Evolutionary conservation across 2,329 filamentous ascomycete species (phyloP).

Genomic region (Pseudocercospora crystallina): DNA sequence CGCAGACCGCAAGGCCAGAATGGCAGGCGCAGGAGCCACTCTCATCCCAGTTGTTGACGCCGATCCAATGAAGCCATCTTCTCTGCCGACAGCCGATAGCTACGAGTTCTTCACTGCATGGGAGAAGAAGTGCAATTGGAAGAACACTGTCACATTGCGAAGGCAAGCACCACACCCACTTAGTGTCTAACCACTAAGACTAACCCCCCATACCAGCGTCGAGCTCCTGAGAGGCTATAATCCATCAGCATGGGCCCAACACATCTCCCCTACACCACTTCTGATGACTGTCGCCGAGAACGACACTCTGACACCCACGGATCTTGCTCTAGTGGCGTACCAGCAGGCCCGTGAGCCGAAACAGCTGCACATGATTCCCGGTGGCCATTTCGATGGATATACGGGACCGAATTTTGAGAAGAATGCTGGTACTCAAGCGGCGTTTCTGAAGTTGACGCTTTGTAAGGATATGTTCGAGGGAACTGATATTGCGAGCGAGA

Average conservation of each 20-base stretch:
- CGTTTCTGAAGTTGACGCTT: slow-evolving; percentile 34
- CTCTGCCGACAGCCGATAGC: slow-evolving; percentile 38
- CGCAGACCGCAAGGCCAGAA: slow-evolving; percentile 35
- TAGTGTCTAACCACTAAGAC: neutral
- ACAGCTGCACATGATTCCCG: slow-evolving; percentile 37
- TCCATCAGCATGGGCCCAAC: no score
- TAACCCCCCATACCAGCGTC: slow-evolving; percentile 19
- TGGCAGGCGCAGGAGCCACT: slow-evolving; percentile 32
- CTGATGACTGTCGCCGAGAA: no score
- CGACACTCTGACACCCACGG: slow-evolving; percentile 1
- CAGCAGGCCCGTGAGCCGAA: slow-evolving; percentile 42
- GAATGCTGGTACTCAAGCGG: slow-evolving; percentile 34
- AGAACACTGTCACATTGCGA: slow-evolving; percentile 41
- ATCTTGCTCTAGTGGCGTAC: slow-evolving; percentile 39
- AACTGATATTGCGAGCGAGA: no score
- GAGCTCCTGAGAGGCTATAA: slow-evolving; percentile 9
- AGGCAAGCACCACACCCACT: slow-evolving; percentile 17
- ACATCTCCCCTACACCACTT: no score
- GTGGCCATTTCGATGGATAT: slow-evolving; percentile 45
- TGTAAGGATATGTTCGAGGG: neutral
- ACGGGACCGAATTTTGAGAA: slow-evolving; percentile 29
- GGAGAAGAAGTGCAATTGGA: slow-evolving; percentile 38
- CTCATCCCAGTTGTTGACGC: slow-evolving; percentile 36
- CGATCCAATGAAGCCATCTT: slow-evolving; percentile 34
- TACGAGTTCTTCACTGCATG: slow-evolving; percentile 38